A percentile compares a stretch with the other conserved stretches of the same genome.
These are phyloP conservation scores for Nyctanthes arbortristis DNA, from an alignment of 257 asterid genomes.

Conservation along the genomic window DNA sequence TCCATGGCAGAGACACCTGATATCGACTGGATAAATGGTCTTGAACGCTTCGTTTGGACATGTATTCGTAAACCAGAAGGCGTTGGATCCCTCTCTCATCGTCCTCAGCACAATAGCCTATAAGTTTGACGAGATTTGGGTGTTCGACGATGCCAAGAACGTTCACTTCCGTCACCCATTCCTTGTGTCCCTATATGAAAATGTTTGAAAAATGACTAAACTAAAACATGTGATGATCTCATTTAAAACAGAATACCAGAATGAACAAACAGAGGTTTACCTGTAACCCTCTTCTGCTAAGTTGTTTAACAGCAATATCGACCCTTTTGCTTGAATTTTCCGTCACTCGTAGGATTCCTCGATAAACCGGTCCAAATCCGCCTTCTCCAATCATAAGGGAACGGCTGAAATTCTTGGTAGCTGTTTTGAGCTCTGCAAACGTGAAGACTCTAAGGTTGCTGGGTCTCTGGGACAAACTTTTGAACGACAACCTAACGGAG, in stretches of 20 bases:
- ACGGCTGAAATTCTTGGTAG: slow-evolving; percentile 72
- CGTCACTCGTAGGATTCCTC: slow-evolving; percentile 50
- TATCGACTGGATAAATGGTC: slow-evolving; percentile 72
- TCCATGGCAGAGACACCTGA: slow-evolving; percentile 75
- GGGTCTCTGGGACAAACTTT: slow-evolving; percentile 50
- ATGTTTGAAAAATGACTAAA: not conserved
- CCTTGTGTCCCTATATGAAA: slow-evolving; percentile 80
- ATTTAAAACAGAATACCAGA: not conserved
- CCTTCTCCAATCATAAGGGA: slow-evolving; percentile 91
- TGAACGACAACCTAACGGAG: slow-evolving; percentile 50
- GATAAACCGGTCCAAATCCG: slow-evolving; percentile 80
- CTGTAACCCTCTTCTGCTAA: slow-evolving; percentile 92
- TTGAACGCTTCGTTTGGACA: slow-evolving; percentile 72
- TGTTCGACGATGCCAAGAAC: slow-evolving; percentile 85
- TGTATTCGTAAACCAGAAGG: slow-evolving; percentile 69
- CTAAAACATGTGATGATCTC: not conserved
- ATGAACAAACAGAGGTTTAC: slow-evolving; percentile 35
- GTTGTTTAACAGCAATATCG: slow-evolving; percentile 88
- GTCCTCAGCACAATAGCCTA: slow-evolving; percentile 87
- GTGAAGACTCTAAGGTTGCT: slow-evolving; percentile 61
- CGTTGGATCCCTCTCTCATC: slow-evolving; percentile 93
- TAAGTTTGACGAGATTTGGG: slow-evolving; percentile 77
- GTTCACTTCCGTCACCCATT: slow-evolving; percentile 92
- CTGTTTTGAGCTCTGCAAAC: slow-evolving; percentile 63
- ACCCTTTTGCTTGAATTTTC: slow-evolving; percentile 40